A percentile compares a stretch with the other conserved stretches of the same genome.
phyloP scores from a whole-genome alignment of 352 stramenopile genomes.

The Globisporangium takayamanum region DNA sequence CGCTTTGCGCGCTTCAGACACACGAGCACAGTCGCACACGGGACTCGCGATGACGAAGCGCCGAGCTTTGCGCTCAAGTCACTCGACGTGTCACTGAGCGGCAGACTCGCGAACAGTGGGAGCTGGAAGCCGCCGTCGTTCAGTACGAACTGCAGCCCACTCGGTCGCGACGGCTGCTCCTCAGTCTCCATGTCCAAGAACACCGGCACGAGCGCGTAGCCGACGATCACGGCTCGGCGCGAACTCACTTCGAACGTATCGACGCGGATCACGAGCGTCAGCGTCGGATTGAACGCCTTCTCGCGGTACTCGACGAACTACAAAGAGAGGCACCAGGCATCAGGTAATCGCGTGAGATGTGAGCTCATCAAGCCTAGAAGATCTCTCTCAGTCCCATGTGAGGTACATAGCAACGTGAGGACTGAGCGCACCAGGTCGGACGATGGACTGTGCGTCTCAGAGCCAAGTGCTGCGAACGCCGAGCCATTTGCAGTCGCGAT shows the following conservation, averaged over 20 bases:
- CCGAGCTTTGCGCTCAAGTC: conserved; percentile 31
- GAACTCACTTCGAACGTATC: conserved; percentile 68
- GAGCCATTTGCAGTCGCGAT: conserved; percentile 22
- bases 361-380: no score
- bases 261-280: conserved; percentile 80
- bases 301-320: conserved; percentile 75
- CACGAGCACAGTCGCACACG: conserved; percentile 76
- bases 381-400: no score
- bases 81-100: conserved; percentile 23
- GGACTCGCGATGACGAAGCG: conserved; percentile 38
- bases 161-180: conserved; percentile 43
- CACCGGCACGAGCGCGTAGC: conserved; percentile 60
- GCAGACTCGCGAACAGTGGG: conserved; percentile 47
- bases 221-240: conserved; percentile 53
- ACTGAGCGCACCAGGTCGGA: conserved; percentile 43
- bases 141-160: conserved; percentile 42
- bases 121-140: conserved; percentile 78
- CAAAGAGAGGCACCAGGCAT: not conserved
- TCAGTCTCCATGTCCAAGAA: conserved; percentile 68
- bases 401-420: no score
- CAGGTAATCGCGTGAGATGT: no score
- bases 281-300: conserved; percentile 64
- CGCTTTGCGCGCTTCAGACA: conserved; percentile 45
- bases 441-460: conserved; percentile 29
- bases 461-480: conserved; percentile 16